These are phyloP conservation scores for Biscutella laevigata DNA, from an alignment of 441 rosid genomes.

Conservation along the genomic window DNA sequence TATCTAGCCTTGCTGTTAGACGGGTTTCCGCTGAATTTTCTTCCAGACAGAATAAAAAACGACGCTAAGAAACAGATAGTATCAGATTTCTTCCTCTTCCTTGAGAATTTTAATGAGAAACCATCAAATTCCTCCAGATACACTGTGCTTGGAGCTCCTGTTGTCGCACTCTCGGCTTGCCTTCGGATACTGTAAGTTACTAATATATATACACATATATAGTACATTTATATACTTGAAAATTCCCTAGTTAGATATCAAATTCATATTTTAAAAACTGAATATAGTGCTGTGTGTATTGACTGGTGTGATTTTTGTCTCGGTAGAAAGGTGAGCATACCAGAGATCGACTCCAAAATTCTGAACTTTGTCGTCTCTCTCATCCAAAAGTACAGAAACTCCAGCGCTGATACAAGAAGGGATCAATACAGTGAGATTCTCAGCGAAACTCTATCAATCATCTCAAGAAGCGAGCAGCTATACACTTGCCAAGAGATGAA, in stretches of 20 bases:
- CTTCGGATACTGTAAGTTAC: constrained; percentile 60
- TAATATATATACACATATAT: no score
- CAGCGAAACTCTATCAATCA: constrained; percentile 40
- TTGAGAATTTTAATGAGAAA: constrained; percentile 34
- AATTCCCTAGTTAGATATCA: neutral
- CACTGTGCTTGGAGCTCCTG: constrained; percentile 40
- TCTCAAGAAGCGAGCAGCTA: constrained; percentile 44
- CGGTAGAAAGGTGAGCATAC: constrained; percentile 46
- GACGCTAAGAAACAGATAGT: constrained; percentile 46
- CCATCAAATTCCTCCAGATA: constrained; percentile 28
- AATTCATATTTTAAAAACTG: neutral
- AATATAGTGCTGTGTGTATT: neutral
- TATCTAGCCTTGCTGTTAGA: constrained; percentile 56
- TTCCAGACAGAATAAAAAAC: constrained; percentile 43
- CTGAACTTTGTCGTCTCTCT: constrained; percentile 43
- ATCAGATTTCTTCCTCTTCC: constrained; percentile 46
- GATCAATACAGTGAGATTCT: constrained; percentile 40
- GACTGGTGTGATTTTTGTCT: constrained; percentile 13
- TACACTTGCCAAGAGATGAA: constrained; percentile 55
- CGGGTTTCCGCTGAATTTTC: constrained; percentile 59
- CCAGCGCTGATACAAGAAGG: constrained; percentile 26
- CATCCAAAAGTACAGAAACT: constrained; percentile 31
- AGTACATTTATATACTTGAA: neutral
- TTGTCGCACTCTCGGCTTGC: constrained; percentile 59
- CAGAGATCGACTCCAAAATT: constrained; percentile 55